Evolutionary conservation across 1,284 basidiomycete species (phyloP), one percentile per base, ranked within the genome.

Genomic region (Trichosporon asahii): DNA sequence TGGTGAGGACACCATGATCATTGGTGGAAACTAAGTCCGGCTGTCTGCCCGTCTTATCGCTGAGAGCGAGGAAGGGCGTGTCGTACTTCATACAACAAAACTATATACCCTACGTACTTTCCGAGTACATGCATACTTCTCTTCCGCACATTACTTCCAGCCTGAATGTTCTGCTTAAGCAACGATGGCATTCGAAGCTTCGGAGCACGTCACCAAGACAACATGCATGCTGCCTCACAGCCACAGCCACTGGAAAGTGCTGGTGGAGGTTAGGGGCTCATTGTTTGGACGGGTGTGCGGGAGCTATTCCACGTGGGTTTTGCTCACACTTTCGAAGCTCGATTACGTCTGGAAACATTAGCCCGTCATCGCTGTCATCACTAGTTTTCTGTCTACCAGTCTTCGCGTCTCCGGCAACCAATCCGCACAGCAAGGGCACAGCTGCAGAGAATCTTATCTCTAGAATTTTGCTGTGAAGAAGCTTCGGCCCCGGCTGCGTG

Each of bases 261-360:
- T 31, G 55, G 55, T 60, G 55, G 55, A 60, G 55, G 57, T n/a
- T 8, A 61, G 21, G 21, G 44, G 49, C 18, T 18, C 57, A 61
- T 61, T 61, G 57, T 61, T 61, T 61, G 57, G 57, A 61, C 18
- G 57, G 29, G 57, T 5, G 18, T 8, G 57, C 57, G 57, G 57
- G 9, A 33, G 21, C 57, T 61, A 61, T 31, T 8, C 11, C 57
- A 61, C 57, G 57, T 61, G 57, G 57, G 27, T 61, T 31, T 31
- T 61, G 57, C 57, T 61, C 57, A 61, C 57, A 61, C 57, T 61
- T 61, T 61, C 57, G 27, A 61, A 6, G 57, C 23, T 57, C 57
- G 49, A 53, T 53, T 31, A 21, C 27, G 57, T 33, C 57, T 61
- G 57, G 57, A 61, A 61, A 61, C 57, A 61, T 61, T 61, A 53